Percentiles rank a stretch among this genome's conserved stretches.
Conservation (phyloP, 108 stramenopile species). For the Skeletonema marinoi region DNA sequence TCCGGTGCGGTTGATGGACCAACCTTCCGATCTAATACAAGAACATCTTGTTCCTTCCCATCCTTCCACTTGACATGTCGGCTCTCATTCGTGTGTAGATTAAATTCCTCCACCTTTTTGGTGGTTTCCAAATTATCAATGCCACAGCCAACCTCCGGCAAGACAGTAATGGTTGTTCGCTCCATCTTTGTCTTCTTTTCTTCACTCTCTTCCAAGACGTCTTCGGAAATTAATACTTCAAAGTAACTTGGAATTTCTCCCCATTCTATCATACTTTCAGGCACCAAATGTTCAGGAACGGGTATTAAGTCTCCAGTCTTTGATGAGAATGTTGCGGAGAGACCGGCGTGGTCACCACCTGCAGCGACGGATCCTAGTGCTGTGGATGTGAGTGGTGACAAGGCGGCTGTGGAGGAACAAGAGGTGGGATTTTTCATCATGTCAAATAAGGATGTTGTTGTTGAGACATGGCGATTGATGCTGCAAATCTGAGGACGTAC, state of each 20-base stretch:
- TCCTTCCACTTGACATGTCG: not conserved
- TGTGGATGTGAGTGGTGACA: not conserved
- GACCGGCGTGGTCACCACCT: slow-evolving; percentile 81
- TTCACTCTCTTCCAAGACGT: slow-evolving; percentile 8
- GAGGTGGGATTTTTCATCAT: not conserved
- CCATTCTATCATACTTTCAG: slow-evolving; percentile 73
- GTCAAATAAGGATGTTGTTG: not conserved
- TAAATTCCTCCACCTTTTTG: slow-evolving; percentile 43
- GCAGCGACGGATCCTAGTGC: not conserved
- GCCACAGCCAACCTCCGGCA: slow-evolving; percentile 79
- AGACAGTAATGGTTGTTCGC: slow-evolving; percentile 54
- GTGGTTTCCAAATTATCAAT: slow-evolving; percentile 78
- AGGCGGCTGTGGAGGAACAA: not conserved
- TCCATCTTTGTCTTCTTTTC: slow-evolving; percentile 19
- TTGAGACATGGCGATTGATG: not conserved
- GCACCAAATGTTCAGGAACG: slow-evolving; percentile 72
- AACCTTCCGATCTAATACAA: not conserved
- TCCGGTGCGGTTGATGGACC: not conserved
- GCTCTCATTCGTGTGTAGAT: not conserved
- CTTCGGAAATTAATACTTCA: slow-evolving; percentile 33
- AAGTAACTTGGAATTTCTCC: slow-evolving; percentile 58
- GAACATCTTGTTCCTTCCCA: not conserved
- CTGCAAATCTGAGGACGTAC: not conserved
- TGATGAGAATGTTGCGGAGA: slow-evolving; percentile 64
- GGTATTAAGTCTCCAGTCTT: slow-evolving; percentile 58